Evolutionary conservation across 2,329 filamentous ascomycete genomes (phyloP).

Genomic region (Colletotrichum gigasporum): DNA sequence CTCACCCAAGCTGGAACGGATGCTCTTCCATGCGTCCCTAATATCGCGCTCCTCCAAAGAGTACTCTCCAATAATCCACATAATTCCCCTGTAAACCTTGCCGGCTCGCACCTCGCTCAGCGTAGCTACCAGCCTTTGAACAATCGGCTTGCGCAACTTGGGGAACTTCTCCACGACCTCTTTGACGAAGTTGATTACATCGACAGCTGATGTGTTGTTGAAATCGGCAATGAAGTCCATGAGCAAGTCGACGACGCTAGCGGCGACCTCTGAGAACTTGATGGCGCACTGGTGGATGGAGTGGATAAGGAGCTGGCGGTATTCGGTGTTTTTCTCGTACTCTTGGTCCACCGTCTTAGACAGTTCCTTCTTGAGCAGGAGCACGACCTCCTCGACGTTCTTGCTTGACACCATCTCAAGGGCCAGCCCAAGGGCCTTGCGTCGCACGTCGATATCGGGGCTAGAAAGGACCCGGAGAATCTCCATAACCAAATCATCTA

Average conservation of each 20-base stretch:
- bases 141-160: constrained; percentile 84
- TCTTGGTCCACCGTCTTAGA: constrained; percentile 98
- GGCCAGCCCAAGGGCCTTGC: constrained; percentile 88
- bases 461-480: constrained; percentile 94
- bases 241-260: constrained; percentile 93
- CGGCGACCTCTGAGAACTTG: constrained; percentile 97
- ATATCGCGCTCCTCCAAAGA: constrained; percentile 94
- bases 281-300: constrained; percentile 98
- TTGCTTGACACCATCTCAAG: constrained; percentile 99
- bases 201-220: constrained; percentile 94
- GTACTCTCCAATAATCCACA: constrained; percentile 99
- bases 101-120: constrained; percentile 93
- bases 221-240: constrained; percentile 99
- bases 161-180: constrained; percentile 99
- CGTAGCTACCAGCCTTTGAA: constrained; percentile 88
- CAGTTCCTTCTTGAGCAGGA: constrained; percentile 96
- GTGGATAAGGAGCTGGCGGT: constrained; percentile 93
- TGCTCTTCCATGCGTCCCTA: constrained; percentile 94
- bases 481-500: constrained; percentile 97
- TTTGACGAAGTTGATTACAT: constrained; percentile 98
- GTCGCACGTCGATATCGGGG: constrained; percentile 93
- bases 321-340: constrained; percentile 98
- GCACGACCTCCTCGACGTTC: constrained; percentile 96
- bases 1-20: constrained; percentile 91
- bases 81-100: constrained; percentile 94